phyloP scores from a whole-genome alignment of 2,329 filamentous ascomycete species.

The Diaporthe aspalathi region DNA sequence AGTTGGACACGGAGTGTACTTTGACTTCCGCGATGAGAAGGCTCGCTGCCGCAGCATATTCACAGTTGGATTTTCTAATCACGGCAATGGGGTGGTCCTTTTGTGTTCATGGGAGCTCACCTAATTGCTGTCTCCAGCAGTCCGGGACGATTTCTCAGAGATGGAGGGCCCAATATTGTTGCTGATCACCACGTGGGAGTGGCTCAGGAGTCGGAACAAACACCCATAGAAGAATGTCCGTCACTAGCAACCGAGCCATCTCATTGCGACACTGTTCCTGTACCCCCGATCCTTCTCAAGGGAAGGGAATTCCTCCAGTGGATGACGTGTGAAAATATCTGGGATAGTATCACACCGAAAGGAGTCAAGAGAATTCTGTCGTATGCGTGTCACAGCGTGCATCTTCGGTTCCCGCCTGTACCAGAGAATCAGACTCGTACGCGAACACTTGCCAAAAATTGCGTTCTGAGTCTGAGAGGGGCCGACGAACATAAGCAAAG shows the following conservation, averaged over 20 bases:
- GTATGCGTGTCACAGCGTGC: background rate
- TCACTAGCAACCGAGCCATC: background rate
- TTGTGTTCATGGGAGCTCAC: background rate
- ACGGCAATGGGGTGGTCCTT: background rate
- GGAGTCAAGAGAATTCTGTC: background rate
- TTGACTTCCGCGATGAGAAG: background rate
- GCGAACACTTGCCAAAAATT: background rate
- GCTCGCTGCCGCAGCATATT: background rate
- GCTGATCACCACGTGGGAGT: background rate
- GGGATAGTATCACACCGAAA: background rate
- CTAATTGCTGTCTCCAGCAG: background rate
- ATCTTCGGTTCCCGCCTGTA: background rate
- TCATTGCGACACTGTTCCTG: background rate
- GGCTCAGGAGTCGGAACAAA: background rate
- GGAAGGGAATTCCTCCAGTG: background rate
- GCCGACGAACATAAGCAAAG: background rate
- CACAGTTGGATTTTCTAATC: background rate
- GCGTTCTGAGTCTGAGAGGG: background rate
- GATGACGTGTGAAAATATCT: background rate
- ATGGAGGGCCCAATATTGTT: background rate
- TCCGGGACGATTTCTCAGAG: constrained; percentile 4
- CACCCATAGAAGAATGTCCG: background rate
- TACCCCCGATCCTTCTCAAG: background rate
- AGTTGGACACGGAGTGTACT: background rate
- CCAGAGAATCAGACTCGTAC: background rate